Base-by-base conservation (phyloP, 495 filamentous ascomycete genomes). In the Tuber calosporum region DNA sequence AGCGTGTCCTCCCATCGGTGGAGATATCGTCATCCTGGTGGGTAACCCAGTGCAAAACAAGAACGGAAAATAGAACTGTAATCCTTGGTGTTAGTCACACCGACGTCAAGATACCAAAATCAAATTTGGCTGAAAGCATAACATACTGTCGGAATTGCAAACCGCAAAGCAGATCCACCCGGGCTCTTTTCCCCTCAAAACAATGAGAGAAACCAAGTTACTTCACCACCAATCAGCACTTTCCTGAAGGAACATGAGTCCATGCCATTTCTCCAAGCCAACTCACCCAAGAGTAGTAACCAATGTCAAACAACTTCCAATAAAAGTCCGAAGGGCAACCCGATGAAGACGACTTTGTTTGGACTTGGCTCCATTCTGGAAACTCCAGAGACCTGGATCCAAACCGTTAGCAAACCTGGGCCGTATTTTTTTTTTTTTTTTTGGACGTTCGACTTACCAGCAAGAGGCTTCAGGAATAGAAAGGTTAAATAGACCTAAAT, bases 41-140 rank as follows among this genome's bases (percentile, higher is more conserved):
- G 20, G 80, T 82, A 62, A 82, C 80, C 80, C 80, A 82, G 38
- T 82, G 80, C 4, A 82, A 69, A 22, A 82, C 80, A 42, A 82
- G 69, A 13, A 81, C 80, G 1, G 79, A 81, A 69, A 81, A 81
- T n/a, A 81, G 43, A 36, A 81, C 80, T 81, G 58, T 20, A 68
- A 34, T 17, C 30, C 53, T 3, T 34, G 2, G 13, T 17, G 53
- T 62, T 5, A 34, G 26, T 15, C 26, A 15, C 19, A 4, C 19
- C 42, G 19, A 43, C 2, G 53, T 15, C 53, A 62, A 62, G 26
- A 34, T 34, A 30, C 26, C 53, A 62, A 34, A 62, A 30, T 30
- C 30, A 62, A 62, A 30, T 26, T 9, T 42, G 13, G 5, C 4
- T 66, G 20, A 41, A 30, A 30, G 37, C 41, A 48, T 70, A 41